phyloP scores from a whole-genome alignment of 208 protist genomes.

The Leptomonas pyrrhocoris region DNA sequence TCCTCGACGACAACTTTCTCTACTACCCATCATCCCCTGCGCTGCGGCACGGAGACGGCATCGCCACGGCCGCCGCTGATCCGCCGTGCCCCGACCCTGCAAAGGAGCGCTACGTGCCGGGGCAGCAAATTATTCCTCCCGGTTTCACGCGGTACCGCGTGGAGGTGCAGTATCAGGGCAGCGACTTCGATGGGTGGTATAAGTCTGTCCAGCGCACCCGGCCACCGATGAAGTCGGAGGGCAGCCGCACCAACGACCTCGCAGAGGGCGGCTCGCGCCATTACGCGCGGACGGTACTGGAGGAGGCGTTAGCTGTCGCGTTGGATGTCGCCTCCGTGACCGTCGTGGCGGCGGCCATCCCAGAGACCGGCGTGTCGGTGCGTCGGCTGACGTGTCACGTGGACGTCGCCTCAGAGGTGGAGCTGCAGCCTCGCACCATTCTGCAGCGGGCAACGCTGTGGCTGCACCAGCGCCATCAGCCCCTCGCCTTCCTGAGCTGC shows the following conservation, averaged over 20 bases:
- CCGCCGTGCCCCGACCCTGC: neutral
- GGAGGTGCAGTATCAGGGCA: slow-evolving; percentile 90
- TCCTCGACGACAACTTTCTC: slow-evolving; percentile 80
- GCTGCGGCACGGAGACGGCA: neutral
- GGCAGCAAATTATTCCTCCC: slow-evolving; percentile 79
- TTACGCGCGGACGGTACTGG: slow-evolving; percentile 63
- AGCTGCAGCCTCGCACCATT: slow-evolving; percentile 87
- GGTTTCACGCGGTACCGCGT: slow-evolving; percentile 87
- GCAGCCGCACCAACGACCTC: slow-evolving; percentile 32
- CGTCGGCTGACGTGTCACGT: slow-evolving; percentile 85
- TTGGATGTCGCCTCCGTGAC: slow-evolving; percentile 60
- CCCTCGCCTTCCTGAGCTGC: slow-evolving; percentile 78
- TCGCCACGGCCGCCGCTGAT: neutral
- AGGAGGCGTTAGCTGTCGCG: slow-evolving; percentile 85
- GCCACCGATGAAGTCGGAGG: slow-evolving; percentile 4
- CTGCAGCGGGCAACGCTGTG: slow-evolving; percentile 85
- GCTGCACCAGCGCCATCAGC: slow-evolving; percentile 74
- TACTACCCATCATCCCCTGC: slow-evolving; percentile 60
- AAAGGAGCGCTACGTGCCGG: slow-evolving; percentile 66
- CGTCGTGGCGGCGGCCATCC: slow-evolving; percentile 74
- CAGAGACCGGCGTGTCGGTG: slow-evolving; percentile 79
- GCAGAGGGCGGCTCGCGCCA: slow-evolving; percentile 19
- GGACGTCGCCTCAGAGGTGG: slow-evolving; percentile 75
- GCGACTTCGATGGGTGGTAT: slow-evolving; percentile 89
- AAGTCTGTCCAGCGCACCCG: slow-evolving; percentile 54